Evolutionary conservation across 2,329 filamentous ascomycete genomes (phyloP), one percentile per base, ranked within the genome.

Genomic region (Arthrobotrys pseudoclavata): DNA sequence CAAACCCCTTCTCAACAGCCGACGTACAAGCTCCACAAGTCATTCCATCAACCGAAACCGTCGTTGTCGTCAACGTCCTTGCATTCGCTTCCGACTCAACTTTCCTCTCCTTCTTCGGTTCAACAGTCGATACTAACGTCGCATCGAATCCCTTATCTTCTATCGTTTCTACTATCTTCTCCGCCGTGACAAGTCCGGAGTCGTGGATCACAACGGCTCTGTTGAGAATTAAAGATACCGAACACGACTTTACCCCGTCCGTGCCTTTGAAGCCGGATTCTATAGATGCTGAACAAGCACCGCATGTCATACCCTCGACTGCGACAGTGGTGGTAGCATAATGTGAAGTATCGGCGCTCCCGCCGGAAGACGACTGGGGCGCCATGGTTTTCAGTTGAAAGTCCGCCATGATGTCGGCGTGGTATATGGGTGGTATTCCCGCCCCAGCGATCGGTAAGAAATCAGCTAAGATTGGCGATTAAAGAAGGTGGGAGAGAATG

Each of bases 231-330:
- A 98, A 86, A 84, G 93, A 97, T 83, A 99, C 96, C 83, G 97
- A 97, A 86, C 98, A 97, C 80, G 94, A 92, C 70, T 94, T 83
- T 15, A 98, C 84, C 22, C 96, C 87, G 10, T 93, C 93, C 1
- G 93, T 87, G 81, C 91, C 88, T 79, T 91, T 91, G 85, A 97
- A 93, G 0, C 90, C 93, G 40, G 91, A 88, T 82, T 97, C 93
- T 6, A 97, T 88, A 0, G 93, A 92, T 4, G 93, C 94, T 6
- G 93, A 96, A 83, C 93, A 97, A 42, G 93, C 92, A 79, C 93
- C 93, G 82, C 93, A 97, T 15, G 93, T 97, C 94, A 99, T 99
- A 63, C 96, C 96, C 80, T 96, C 93, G 66, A 99, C 92, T 3
- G 92, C 90, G 20, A 99, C 87, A 0, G 94, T 98, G 0, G 94